Conservation (phyloP, 805 yeast species). For the Crinitomyces ghanaensis region DNA sequence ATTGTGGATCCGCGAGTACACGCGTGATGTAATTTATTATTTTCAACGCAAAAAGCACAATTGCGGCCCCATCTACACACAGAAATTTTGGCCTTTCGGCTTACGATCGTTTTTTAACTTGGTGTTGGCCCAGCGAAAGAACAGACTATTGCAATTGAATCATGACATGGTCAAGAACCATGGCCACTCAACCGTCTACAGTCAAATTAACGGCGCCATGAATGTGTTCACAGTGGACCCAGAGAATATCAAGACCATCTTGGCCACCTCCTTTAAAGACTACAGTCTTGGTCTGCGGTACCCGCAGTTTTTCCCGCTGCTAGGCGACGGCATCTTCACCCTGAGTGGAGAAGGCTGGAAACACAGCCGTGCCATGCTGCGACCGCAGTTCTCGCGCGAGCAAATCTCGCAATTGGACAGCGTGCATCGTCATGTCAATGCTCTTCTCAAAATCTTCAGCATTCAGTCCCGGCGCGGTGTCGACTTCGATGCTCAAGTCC, state of each 20-base stretch:
- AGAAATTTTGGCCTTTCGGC: constrained; percentile 7
- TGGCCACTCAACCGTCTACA: constrained; percentile 2
- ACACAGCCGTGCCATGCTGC: constrained; percentile 26
- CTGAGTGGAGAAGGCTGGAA: constrained; percentile 25
- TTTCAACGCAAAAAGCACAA: not conserved
- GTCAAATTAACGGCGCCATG: constrained; percentile 1
- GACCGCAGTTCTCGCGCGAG: constrained; percentile 26
- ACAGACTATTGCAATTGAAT: constrained; percentile 1
- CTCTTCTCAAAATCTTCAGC: constrained; percentile 10
- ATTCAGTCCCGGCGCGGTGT: constrained; percentile 5
- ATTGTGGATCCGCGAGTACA: constrained; percentile 1
- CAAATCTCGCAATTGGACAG: constrained; percentile 21
- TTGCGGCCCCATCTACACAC: constrained; percentile 2
- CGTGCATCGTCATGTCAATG: constrained; percentile 19
- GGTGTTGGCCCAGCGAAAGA: constrained; percentile 1
- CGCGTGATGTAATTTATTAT: not conserved
- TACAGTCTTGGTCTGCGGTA: constrained; percentile 21
- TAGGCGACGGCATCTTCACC: constrained; percentile 28
- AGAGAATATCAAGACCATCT: constrained; percentile 23
- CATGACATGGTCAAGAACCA: not conserved
- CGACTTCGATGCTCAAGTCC: constrained; percentile 20
- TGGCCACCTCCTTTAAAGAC: constrained; percentile 25
- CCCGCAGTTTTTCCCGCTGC: constrained; percentile 18
- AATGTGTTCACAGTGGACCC: constrained; percentile 16
- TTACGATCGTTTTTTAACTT: constrained; percentile 1